phyloP scores from a whole-genome alignment of 2,329 filamentous ascomycete genomes.

The Colletotrichum brevisporum region DNA sequence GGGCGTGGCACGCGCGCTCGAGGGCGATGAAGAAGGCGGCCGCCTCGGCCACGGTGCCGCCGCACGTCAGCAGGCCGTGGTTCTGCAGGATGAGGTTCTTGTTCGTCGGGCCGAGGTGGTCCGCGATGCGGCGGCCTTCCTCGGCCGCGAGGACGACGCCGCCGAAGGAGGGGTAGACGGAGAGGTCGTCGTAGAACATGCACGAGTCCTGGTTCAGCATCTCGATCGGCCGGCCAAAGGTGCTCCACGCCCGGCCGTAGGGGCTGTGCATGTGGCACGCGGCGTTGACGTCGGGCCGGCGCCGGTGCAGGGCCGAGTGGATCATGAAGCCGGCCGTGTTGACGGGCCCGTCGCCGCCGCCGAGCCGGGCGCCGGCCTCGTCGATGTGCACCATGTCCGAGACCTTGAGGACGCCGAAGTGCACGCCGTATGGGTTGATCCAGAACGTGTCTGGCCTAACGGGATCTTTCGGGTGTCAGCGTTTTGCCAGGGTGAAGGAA shows the following conservation, averaged over 20 bases:
- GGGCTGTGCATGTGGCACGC: constrained; percentile 77
- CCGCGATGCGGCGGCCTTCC: constrained; percentile 74
- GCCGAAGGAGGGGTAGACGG: constrained; percentile 71
- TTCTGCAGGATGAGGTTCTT: constrained; percentile 77
- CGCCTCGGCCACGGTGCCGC: constrained; percentile 78
- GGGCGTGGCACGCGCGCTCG: constrained; percentile 77
- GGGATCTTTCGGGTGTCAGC: constrained; percentile 45
- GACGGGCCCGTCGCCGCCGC: constrained; percentile 69
- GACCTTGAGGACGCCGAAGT: constrained; percentile 76
- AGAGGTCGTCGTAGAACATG: constrained; percentile 73
- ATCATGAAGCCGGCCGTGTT: constrained; percentile 80
- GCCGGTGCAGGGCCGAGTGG: constrained; percentile 75
- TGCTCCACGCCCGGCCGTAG: constrained; percentile 75
- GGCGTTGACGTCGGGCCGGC: constrained; percentile 73
- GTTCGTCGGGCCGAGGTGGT: constrained; percentile 68
- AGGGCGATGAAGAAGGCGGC: constrained; percentile 77
- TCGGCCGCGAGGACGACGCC: constrained; percentile 69
- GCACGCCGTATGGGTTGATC: constrained; percentile 72
- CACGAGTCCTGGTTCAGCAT: constrained; percentile 78
- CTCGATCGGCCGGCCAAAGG: constrained; percentile 73
- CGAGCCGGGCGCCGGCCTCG: constrained; percentile 69
- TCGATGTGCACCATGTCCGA: constrained; percentile 78
- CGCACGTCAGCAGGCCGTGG: constrained; percentile 78
- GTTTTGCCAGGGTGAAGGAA: too few relatives aligned
- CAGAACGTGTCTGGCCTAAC: constrained; percentile 53